Conservation (phyloP, 2,329 filamentous ascomycete species). For the Monosporascus cannonballus region DNA sequence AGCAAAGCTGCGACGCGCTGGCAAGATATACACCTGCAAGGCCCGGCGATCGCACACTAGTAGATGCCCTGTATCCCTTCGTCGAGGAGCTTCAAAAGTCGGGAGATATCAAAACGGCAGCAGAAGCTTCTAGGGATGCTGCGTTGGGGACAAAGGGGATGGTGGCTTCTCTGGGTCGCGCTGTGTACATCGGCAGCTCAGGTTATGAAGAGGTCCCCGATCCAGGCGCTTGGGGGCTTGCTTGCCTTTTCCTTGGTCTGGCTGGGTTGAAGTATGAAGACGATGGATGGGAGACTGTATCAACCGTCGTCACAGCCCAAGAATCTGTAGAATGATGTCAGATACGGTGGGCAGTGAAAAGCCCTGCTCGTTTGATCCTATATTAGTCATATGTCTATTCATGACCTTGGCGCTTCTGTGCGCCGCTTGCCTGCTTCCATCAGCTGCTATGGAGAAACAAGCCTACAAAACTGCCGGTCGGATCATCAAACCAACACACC, state of each 20-base stretch:
- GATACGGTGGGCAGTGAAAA: not conserved
- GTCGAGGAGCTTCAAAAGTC: slow-evolving; percentile 63
- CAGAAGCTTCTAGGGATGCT: slow-evolving; percentile 66
- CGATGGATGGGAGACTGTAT: slow-evolving; percentile 31
- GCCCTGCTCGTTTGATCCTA: not conserved
- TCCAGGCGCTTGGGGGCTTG: slow-evolving; percentile 67
- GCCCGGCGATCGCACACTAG: slow-evolving; percentile 81
- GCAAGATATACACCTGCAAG: slow-evolving; percentile 83
- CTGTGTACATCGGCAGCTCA: slow-evolving; percentile 74
- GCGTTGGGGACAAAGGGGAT: slow-evolving; percentile 86
- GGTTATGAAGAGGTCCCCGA: slow-evolving; percentile 63
- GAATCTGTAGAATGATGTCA: slow-evolving; percentile 6
- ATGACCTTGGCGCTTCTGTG: not conserved
- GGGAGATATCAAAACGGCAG: slow-evolving; percentile 64
- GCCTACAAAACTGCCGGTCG: not conserved
- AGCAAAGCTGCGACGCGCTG: slow-evolving; percentile 64
- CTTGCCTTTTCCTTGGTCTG: slow-evolving; percentile 75
- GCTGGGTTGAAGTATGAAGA: slow-evolving; percentile 46
- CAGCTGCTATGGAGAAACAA: not conserved
- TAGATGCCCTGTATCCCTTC: slow-evolving; percentile 88
- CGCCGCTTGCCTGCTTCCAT: not conserved
- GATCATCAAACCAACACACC: not conserved
- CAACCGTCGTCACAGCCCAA: slow-evolving; percentile 3
- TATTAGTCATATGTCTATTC: not conserved
- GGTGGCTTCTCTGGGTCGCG: slow-evolving; percentile 78